phyloP scores from a whole-genome alignment of 192 early-diverging fungal species.

The Podochytrium sp. region DNA sequence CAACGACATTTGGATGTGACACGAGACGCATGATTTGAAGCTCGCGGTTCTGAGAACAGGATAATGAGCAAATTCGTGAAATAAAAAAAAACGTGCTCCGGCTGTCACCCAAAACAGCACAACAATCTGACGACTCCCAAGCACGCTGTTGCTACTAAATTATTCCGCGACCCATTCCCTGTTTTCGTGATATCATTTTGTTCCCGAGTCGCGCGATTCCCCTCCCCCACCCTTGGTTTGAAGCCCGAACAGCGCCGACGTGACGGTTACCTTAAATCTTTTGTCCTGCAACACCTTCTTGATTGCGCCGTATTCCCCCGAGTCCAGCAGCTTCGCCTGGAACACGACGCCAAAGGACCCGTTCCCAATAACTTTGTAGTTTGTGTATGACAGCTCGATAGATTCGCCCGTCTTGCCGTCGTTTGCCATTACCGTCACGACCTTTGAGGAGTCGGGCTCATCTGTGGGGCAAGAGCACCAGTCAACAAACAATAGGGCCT shows the following conservation, averaged over 20 bases:
- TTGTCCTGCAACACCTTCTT: conserved; percentile 99
- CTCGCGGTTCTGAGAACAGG: conserved; percentile 74
- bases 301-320: conserved; percentile 85
- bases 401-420: conserved; percentile 87
- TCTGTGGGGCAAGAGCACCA: conserved; percentile 19
- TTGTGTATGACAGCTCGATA: conserved; percentile 88
- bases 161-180: too few species aligned
- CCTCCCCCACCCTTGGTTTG: too few species aligned
- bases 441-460: conserved; percentile 40
- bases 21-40: conserved; percentile 93
- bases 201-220: too few species aligned
- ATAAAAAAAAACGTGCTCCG: too few species aligned
- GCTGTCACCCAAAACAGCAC: too few species aligned
- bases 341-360: conserved; percentile 98
- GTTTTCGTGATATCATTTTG: too few species aligned
- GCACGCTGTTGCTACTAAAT: too few species aligned
- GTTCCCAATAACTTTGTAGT: conserved; percentile 94
- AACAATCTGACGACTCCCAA: too few species aligned
- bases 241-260: too few species aligned
- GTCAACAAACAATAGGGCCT: too few species aligned
- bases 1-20: conserved; percentile 91
- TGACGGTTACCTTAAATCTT: conserved; percentile 94
- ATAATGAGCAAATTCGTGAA: too few species aligned
- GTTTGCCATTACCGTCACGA: conserved; percentile 73
- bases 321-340: conserved; percentile 85